These are phyloP conservation scores for rapeseed (Brassica napus) DNA, from an alignment of 345 rosid genomes.

Conservation along the genomic window Da-Ae NC_063437.1:4157501-4158000, in stretches of 20 bases:
- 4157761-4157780: slow-evolving; percentile 74
- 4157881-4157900: slow-evolving; percentile 69
- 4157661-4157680: slow-evolving; percentile 55
- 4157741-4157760: slow-evolving; percentile 83
- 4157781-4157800: slow-evolving; percentile 77
- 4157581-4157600: neutral
- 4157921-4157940: slow-evolving; percentile 85
- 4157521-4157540: too few species aligned
- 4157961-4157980: slow-evolving; percentile 72
- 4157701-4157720: slow-evolving; percentile 84
- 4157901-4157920: slow-evolving; percentile 87
- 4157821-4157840: slow-evolving; percentile 73
- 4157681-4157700: slow-evolving; percentile 86
- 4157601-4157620: neutral
- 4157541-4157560: neutral
- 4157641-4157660: neutral
- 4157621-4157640: neutral
- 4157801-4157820: slow-evolving; percentile 79
- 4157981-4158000: slow-evolving; percentile 85
- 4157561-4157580: neutral
- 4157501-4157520: too few species aligned
- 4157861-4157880: slow-evolving; percentile 71
- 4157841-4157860: slow-evolving; percentile 81
- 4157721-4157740: slow-evolving; percentile 83
- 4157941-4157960: slow-evolving; percentile 77